phyloP scores from a whole-genome alignment of 768 basidiomycete species.

The Piloderma croceum region DNA sequence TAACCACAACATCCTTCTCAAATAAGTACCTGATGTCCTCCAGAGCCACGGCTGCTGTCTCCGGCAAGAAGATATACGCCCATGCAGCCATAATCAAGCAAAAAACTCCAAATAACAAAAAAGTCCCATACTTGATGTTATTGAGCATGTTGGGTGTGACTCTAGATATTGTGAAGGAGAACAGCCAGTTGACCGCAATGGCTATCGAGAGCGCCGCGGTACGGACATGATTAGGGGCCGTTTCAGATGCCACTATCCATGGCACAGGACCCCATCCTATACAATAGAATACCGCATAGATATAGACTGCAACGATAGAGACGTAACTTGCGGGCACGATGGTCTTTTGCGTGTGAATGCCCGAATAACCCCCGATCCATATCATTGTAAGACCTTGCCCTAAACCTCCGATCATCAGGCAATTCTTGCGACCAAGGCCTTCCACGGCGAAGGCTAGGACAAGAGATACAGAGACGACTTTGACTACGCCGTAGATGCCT shows the following conservation, averaged over 20 bases:
- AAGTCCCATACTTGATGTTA: slow-evolving; percentile 34
- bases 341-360: slow-evolving; percentile 26
- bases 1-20: slow-evolving; percentile 31
- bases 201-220: slow-evolving; percentile 33
- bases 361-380: slow-evolving; percentile 41
- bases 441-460: slow-evolving; percentile 45
- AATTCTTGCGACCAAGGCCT: slow-evolving; percentile 41
- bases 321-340: slow-evolving; percentile 36
- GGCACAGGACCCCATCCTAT: slow-evolving; percentile 34
- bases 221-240: slow-evolving; percentile 41
- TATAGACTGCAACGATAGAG: slow-evolving; percentile 40
- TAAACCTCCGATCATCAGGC: slow-evolving; percentile 43
- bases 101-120: slow-evolving; percentile 37
- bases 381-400: slow-evolving; percentile 45
- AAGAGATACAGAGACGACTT: slow-evolving; percentile 37
- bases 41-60: slow-evolving; percentile 40
- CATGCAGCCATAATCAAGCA: slow-evolving; percentile 38
- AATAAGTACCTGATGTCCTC: slow-evolving; percentile 44
- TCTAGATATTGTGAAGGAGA: slow-evolving; percentile 41
- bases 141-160: slow-evolving; percentile 37
- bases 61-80: slow-evolving; percentile 41
- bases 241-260: slow-evolving; percentile 40
- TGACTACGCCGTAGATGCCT: slow-evolving; percentile 35
- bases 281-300: slow-evolving; percentile 44
- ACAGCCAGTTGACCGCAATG: slow-evolving; percentile 40